Conservation (phyloP, 192 early-diverging fungal species). For the Umbelopsis isabellina region DNA sequence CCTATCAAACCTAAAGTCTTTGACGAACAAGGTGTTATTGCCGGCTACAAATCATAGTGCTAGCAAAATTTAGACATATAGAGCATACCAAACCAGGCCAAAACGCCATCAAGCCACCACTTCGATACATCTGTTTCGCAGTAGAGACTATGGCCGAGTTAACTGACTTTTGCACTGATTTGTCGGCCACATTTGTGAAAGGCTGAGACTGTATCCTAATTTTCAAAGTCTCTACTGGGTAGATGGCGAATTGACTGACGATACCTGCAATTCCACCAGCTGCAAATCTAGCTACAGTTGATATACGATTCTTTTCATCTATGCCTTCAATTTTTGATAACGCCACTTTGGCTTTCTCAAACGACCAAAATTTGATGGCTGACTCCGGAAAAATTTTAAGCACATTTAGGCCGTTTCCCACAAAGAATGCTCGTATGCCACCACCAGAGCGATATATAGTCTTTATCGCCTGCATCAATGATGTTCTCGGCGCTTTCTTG, state of each 20-base stretch:
- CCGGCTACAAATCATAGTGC: neutral
- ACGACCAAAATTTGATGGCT: slow-evolving; percentile 76
- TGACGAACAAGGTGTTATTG: neutral
- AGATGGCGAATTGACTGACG: slow-evolving; percentile 69
- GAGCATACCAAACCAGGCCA: slow-evolving; percentile 48
- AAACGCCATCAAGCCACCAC: slow-evolving; percentile 63
- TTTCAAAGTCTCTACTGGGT: slow-evolving; percentile 77
- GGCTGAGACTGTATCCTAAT: slow-evolving; percentile 72
- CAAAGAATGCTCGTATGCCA: slow-evolving; percentile 68
- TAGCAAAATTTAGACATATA: too few relatives aligned
- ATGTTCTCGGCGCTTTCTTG: neutral
- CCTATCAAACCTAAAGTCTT: slow-evolving; percentile 57
- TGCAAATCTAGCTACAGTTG: slow-evolving; percentile 53
- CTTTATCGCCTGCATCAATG: slow-evolving; percentile 40
- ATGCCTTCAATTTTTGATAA: slow-evolving; percentile 38
- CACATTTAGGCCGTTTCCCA: slow-evolving; percentile 80
- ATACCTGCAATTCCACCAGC: slow-evolving; percentile 77
- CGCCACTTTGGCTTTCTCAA: slow-evolving; percentile 60
- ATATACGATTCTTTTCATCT: slow-evolving; percentile 42
- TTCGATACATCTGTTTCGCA: slow-evolving; percentile 60
- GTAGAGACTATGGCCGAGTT: slow-evolving; percentile 48
- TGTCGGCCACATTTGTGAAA: neutral
- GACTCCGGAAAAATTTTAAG: slow-evolving; percentile 77
- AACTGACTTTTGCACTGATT: neutral
- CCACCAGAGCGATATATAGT: slow-evolving; percentile 62